Evolutionary conservation across 345 rosid species (phyloP), one percentile per base, ranked within the genome.

Genomic region (Euphorbia lathyris): DNA sequence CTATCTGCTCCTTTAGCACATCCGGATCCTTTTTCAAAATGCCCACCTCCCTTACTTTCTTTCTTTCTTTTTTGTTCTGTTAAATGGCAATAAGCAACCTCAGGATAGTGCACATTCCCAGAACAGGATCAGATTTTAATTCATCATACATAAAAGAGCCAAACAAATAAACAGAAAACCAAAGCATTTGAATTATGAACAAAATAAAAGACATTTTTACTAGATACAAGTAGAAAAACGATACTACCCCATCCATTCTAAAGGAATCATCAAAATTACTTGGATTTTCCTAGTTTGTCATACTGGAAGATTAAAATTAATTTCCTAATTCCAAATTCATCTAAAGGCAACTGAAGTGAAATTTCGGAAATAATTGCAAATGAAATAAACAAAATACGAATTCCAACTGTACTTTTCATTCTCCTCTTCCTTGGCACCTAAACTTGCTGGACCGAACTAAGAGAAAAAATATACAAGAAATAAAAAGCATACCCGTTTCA

Each of bases 1-100:
- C 88, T 71, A 95, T 95, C 80, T 95, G 99, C 43, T 95, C 99
- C 86, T 60, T 86, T 59, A 95, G 86, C 50, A 81, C 79, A n/a
- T 85, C 96, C 0, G 99, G 99, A 79, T 95, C 99, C 82, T 95
- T 95, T 83, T 95, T 95, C 86, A 95, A 76, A 77, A 95, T 90
- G 45, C 98, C 99, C 47, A 92, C 99, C 77, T 95, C 99, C 76
- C 99, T 89, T 77, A 95, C 99, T 84, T 95, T 95, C 85, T 95
- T 90, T 36, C 98, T 86, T 74, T 95, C 98, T 69, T 90, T 95
- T 87, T 95, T 95, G 81, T 95, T 95, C 99, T 95, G 96, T 76
- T 57, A 42, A 64, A 43, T 13, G 7, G 48, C 38, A 62, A 71
- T 56, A 71, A 29, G 73, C 74, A 55, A 47, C 0, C 38, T 34